These are phyloP conservation scores for Pythium coloratum DNA, from an alignment of 352 stramenopile genomes.

Conservation along the genomic window DNA sequence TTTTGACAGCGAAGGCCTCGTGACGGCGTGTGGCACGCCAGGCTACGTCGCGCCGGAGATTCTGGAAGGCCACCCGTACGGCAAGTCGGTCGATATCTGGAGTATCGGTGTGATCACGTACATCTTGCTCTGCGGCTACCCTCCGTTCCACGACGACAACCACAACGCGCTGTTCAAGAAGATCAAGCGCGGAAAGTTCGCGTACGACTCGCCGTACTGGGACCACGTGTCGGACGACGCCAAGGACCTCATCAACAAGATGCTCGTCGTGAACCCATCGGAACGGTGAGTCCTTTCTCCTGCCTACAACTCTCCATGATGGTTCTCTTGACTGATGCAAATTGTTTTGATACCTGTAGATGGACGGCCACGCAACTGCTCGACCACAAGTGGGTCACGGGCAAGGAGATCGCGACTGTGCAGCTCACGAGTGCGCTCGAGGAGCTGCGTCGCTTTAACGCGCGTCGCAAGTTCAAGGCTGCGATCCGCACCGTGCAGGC, in stretches of 20 bases:
- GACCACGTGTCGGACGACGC: constrained; percentile 91
- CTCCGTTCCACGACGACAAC: constrained; percentile 92
- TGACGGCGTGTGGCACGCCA: constrained; percentile 80
- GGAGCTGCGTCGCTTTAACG: constrained; percentile 93
- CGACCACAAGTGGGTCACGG: constrained; percentile 89
- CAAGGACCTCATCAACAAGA: constrained; percentile 93
- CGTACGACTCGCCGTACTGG: constrained; percentile 97
- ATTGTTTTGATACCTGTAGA: constrained; percentile 28
- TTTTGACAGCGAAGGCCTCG: constrained; percentile 64
- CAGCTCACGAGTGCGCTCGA: constrained; percentile 91
- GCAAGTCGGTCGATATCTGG: constrained; percentile 86
- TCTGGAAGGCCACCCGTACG: constrained; percentile 73
- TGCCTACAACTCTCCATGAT: not conserved
- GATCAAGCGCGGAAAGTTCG: constrained; percentile 93
- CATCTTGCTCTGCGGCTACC: constrained; percentile 84
- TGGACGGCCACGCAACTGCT: constrained; percentile 85
- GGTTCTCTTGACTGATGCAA: constrained; percentile 9
- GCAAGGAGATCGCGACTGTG: constrained; percentile 80
- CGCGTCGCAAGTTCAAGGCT: constrained; percentile 93
- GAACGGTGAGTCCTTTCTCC: constrained; percentile 54
- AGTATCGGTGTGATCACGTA: constrained; percentile 92
- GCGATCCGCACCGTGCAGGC: constrained; percentile 88
- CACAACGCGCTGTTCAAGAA: constrained; percentile 93
- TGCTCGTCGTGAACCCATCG: constrained; percentile 90
- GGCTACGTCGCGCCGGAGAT: constrained; percentile 87